Evolutionary conservation across 306 rosid species (phyloP), one percentile per base, ranked within the genome.

Genomic region (Trifolium repens): DNA sequence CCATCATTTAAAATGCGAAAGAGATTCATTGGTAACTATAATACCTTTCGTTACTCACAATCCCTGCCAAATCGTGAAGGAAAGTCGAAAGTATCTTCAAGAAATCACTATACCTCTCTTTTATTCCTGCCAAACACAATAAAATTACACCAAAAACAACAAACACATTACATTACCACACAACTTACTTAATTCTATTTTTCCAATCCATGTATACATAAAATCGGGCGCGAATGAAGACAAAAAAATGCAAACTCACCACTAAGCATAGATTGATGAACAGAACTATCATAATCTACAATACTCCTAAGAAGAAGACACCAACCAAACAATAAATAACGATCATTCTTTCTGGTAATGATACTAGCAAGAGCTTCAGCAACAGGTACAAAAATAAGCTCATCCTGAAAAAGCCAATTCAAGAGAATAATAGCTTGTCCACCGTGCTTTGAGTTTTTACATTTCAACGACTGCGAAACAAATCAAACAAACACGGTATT

Each of bases 361-460:
- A 94, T 34, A 79, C 78, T 70, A 11, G 90, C 90, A 76, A 94
- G 90, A 13, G 81, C 82, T 67, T 83, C 62, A 2, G 87, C 88
- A 62, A 87, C 69, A 0, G 86, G 83, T 64, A 37, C 75, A 73
- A 94, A 94, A 68, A 85, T 77, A 68, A 87, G 69, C 62, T 79
- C 90, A 5, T 90, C 94, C 73, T 88, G 96, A 72, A 90, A 94
- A 12, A 91, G 82, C 98, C 98, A 91, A 83, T 85, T 88, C 67
- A 94, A 42, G 76, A 94, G 84, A 63, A 90, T 68, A 88, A 90
- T 30, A 2, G 85, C 84, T 70, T 91, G 97, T 49, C 87, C 87
- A 54, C 90, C 91, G 64, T 80, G 89, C 87, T 87, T 90, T 32
- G 88, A 62, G 16, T 84, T 84, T 84, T 85, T 92, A 79, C 47